Evolutionary conservation across 176 grass and related monocot species (phyloP).

Genomic region (Lolium rigidum): DNA sequence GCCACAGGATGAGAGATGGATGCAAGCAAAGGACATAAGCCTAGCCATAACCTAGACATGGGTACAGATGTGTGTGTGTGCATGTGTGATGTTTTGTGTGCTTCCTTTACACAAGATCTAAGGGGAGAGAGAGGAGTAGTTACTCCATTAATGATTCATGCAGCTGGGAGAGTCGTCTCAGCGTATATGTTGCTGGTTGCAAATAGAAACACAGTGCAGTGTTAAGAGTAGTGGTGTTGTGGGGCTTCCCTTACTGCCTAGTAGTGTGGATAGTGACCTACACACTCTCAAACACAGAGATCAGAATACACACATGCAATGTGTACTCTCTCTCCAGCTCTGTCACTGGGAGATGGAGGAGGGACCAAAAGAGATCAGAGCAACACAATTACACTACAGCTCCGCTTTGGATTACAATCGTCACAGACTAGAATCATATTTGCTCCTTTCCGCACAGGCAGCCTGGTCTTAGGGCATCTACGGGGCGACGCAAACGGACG

Average conservation of each 20-base stretch:
- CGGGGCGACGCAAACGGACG: background rate
- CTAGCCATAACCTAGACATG: conserved; percentile 47
- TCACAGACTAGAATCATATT: conserved; percentile 69
- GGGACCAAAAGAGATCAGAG: conserved; percentile 24
- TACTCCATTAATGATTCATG: conserved; percentile 54
- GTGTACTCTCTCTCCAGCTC: conserved; percentile 42
- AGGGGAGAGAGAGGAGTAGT: conserved; percentile 15
- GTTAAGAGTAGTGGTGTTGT: conserved; percentile 55
- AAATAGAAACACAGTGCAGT: conserved; percentile 47
- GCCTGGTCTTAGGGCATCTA: background rate
- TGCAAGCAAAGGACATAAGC: conserved; percentile 45
- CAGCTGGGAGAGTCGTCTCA: conserved; percentile 31
- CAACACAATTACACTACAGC: conserved; percentile 55
- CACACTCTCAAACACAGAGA: conserved; percentile 31
- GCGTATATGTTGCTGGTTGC: conserved; percentile 48
- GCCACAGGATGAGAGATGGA: conserved; percentile 49
- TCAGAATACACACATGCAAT: conserved; percentile 37
- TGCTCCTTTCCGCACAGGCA: conserved; percentile 42
- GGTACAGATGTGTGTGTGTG: conserved; percentile 35
- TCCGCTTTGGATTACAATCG: conserved; percentile 61
- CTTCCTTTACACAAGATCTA: conserved; percentile 46
- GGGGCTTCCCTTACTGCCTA: conserved; percentile 37
- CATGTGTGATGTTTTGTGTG: conserved; percentile 50
- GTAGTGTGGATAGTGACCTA: conserved; percentile 38
- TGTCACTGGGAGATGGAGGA: conserved; percentile 12